Evolutionary conservation across 2,329 filamentous ascomycete genomes (phyloP).

Genomic region (Alternaria panax): DNA sequence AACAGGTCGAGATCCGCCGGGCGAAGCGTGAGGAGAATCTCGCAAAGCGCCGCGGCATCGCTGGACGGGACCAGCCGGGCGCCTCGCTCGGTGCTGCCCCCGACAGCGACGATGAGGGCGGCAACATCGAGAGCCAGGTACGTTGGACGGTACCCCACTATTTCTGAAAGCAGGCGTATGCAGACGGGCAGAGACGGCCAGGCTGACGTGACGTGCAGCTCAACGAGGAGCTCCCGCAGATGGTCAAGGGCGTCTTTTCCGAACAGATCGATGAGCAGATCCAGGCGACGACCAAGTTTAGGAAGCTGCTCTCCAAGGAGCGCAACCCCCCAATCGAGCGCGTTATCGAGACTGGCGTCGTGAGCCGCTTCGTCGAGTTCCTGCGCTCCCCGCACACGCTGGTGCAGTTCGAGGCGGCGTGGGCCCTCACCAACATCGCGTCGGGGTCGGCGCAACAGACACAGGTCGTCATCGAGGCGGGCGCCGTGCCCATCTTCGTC

Average conservation of each 20-base stretch:
- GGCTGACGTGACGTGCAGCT: constrained; percentile 64
- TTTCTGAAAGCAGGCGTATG: constrained; percentile 11
- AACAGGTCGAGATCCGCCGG: constrained; percentile 98
- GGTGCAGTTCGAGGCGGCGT: constrained; percentile 98
- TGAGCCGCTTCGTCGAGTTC: constrained; percentile 97
- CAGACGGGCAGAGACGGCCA: not conserved
- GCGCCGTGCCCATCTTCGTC: constrained; percentile 97
- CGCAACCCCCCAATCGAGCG: constrained; percentile 99
- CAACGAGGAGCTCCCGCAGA: constrained; percentile 96
- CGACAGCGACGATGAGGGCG: constrained; percentile 97
- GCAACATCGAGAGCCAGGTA: constrained; percentile 96
- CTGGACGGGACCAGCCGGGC: constrained; percentile 75
- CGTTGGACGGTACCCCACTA: constrained; percentile 46
- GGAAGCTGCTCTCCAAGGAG: constrained; percentile 97
- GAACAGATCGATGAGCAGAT: constrained; percentile 99
- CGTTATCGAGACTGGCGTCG: constrained; percentile 98
- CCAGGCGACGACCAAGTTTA: constrained; percentile 95
- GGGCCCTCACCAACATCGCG: constrained; percentile 99
- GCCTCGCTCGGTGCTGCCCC: constrained; percentile 85
- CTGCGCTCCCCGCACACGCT: constrained; percentile 96
- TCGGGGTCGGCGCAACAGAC: constrained; percentile 97
- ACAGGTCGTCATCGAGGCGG: constrained; percentile 97
- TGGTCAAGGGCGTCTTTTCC: constrained; percentile 98
- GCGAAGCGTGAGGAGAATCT: constrained; percentile 99
- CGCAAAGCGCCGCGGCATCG: constrained; percentile 95